Conservation (phyloP, 306 rosid genomes). For the Styphnolobium japonicum region DNA sequence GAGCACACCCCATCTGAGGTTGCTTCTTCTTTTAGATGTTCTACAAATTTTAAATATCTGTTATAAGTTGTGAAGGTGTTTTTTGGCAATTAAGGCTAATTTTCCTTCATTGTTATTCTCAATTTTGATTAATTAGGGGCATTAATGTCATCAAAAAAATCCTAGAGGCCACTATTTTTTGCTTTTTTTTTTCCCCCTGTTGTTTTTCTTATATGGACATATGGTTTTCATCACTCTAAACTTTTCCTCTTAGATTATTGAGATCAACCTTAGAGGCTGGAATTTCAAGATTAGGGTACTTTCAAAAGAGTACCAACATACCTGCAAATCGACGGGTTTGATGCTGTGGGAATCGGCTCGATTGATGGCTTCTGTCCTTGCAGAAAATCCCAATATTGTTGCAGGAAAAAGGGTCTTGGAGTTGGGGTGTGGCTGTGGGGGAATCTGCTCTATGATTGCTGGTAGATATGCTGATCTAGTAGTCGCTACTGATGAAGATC, state of each 20-base stretch:
- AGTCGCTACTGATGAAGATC: conserved; percentile 85
- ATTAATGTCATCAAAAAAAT: neutral
- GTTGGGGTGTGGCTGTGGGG: conserved; percentile 85
- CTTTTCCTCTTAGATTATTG: conserved; percentile 36
- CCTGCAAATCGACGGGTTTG: conserved; percentile 88
- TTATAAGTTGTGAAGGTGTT: neutral
- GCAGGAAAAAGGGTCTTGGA: conserved; percentile 78
- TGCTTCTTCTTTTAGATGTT: conserved; percentile 5
- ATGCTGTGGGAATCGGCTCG: conserved; percentile 98
- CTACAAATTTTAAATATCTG: neutral
- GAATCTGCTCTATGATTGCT: conserved; percentile 87
- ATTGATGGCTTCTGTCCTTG: conserved; percentile 77
- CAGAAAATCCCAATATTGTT: conserved; percentile 67
- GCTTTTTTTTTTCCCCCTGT: neutral
- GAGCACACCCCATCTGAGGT: neutral
- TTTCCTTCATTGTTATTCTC: neutral
- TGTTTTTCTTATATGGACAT: neutral
- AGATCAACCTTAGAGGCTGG: conserved; percentile 55
- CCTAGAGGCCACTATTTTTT: neutral
- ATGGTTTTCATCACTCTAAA: neutral
- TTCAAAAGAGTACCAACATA: conserved; percentile 78
- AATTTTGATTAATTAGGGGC: neutral
- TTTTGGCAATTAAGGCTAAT: neutral
- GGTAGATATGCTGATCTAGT: conserved; percentile 56
- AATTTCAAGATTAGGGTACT: conserved; percentile 65